phyloP scores from a whole-genome alignment of 2,329 filamentous ascomycete genomes.

The Fusarium sp. region DNA sequence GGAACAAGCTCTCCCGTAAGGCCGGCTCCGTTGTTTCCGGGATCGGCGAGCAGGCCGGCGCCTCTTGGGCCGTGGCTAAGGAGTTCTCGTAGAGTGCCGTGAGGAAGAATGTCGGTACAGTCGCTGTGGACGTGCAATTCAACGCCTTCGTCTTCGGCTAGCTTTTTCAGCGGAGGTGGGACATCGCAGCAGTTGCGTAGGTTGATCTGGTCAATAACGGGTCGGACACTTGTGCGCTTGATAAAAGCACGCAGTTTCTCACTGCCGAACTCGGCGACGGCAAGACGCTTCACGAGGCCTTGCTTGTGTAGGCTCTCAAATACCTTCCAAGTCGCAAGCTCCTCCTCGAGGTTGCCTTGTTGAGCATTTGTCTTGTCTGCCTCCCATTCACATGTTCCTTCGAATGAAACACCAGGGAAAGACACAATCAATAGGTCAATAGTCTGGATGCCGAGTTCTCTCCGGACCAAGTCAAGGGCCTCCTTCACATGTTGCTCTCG shows the following conservation, averaged over 20 bases:
- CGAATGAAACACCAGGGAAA: conserved; percentile 93
- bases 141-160: conserved; percentile 86
- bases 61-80: conserved; percentile 79
- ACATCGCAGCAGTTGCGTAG: conserved; percentile 96
- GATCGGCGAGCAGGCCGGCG: conserved; percentile 78
- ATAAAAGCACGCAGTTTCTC: conserved; percentile 85
- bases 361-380: conserved; percentile 71
- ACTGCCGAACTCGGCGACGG: conserved; percentile 91
- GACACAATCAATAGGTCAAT: conserved; percentile 93
- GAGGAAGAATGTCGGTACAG: conserved; percentile 89
- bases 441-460: conserved; percentile 79
- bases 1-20: conserved; percentile 84
- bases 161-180: conserved; percentile 84
- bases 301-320: conserved; percentile 79
- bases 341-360: conserved; percentile 75
- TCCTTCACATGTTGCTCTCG: conserved; percentile 79
- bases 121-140: conserved; percentile 95
- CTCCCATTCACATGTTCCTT: conserved; percentile 89
- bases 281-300: conserved; percentile 80
- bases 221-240: conserved; percentile 75
- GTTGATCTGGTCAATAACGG: conserved; percentile 95
- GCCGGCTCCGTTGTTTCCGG: conserved; percentile 64
- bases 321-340: conserved; percentile 75
- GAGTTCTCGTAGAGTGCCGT: conserved; percentile 85
- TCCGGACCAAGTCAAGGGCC: conserved; percentile 82